Conservation (phyloP, 768 basidiomycete genomes). For the Hortiboletus flavorubellus region DNA sequence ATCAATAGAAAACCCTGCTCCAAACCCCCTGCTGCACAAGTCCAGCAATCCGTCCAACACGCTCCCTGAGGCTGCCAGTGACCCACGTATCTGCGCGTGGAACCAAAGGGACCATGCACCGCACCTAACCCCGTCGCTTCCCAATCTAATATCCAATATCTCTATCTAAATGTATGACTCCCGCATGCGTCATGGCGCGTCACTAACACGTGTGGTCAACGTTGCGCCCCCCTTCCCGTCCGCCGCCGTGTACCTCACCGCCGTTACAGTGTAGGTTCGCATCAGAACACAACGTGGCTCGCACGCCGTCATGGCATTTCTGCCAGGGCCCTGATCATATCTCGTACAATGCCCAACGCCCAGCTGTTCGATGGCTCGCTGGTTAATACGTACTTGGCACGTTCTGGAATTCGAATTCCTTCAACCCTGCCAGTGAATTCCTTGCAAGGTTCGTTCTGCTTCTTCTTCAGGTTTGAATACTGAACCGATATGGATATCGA, state of each 20-base stretch:
- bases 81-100: too few relatives aligned
- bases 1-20: neutral
- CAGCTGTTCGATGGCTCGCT: too few relatives aligned
- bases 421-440: neutral
- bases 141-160: neutral
- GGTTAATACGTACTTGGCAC: neutral
- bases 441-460: neutral
- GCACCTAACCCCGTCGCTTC: too few relatives aligned
- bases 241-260: neutral
- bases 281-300: constrained; percentile 1
- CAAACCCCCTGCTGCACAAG: too few relatives aligned
- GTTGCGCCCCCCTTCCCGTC: constrained; percentile 5
- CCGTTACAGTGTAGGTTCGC: neutral
- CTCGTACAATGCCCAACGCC: too few relatives aligned
- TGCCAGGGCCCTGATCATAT: too few relatives aligned
- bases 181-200: constrained; percentile 4
- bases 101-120: too few relatives aligned
- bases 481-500: neutral
- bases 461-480: neutral
- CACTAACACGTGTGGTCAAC: constrained; percentile 20
- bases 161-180: neutral
- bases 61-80: neutral
- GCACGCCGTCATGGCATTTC: neutral
- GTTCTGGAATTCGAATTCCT: neutral
- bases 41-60: neutral